Conservation (phyloP, 352 stramenopile species). For the Phytophthora agathidicida region DNA sequence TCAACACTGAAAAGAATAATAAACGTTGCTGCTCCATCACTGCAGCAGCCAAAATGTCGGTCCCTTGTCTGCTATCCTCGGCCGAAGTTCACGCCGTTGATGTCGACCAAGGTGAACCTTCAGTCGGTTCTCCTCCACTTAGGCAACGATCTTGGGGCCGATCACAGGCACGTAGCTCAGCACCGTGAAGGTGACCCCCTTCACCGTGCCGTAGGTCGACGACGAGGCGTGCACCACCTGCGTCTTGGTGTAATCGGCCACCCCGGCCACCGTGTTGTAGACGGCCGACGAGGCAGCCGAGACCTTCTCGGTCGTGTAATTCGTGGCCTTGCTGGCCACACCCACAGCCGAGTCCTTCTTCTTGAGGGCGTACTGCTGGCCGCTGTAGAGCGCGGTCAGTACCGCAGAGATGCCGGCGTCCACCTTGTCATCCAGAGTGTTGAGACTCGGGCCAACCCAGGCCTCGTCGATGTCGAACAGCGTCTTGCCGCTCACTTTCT, state of each 20-base stretch:
- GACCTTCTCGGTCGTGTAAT: slow-evolving; percentile 51
- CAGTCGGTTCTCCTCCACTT: slow-evolving; percentile 25
- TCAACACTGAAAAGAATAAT: slow-evolving; percentile 11
- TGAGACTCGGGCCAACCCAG: slow-evolving; percentile 53
- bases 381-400: slow-evolving; percentile 53
- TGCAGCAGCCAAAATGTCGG: slow-evolving; percentile 12
- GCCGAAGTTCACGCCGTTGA: not conserved
- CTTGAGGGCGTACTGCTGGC: slow-evolving; percentile 62
- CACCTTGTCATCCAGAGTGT: slow-evolving; percentile 62
- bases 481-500: slow-evolving; percentile 59
- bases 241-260: slow-evolving; percentile 60
- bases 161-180: slow-evolving; percentile 61
- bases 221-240: slow-evolving; percentile 65
- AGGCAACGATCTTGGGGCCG: slow-evolving; percentile 60
- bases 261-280: slow-evolving; percentile 47
- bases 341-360: slow-evolving; percentile 62
- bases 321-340: slow-evolving; percentile 49
- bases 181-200: slow-evolving; percentile 54
- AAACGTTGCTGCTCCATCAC: not conserved
- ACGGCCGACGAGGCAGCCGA: slow-evolving; percentile 35
- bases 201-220: slow-evolving; percentile 53
- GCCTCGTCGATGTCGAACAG: slow-evolving; percentile 56
- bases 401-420: slow-evolving; percentile 55
- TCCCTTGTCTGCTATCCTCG: slow-evolving; percentile 8
- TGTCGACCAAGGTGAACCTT: slow-evolving; percentile 4